Base-by-base conservation (phyloP, 1,284 basidiomycete species). In the Ceratobasidium theobromae region DNA sequence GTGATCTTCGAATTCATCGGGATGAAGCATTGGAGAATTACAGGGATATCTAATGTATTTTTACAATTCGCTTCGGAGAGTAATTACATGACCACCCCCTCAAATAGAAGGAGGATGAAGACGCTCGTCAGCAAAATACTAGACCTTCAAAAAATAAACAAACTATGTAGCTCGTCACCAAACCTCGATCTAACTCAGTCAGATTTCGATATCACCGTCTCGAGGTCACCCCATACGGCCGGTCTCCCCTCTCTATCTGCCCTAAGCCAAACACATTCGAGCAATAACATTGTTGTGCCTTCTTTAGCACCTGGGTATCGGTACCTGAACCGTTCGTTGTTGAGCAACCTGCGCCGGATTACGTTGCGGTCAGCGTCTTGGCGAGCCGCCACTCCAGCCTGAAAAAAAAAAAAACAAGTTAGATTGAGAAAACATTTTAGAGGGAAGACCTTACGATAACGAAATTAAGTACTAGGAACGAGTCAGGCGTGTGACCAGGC, bases 401-500 rank as follows among this genome's bases (percentile, higher is more conserved):
- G 38, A 21, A 23, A 3, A 11, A 14, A 4, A 52, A 8, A n/a
- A 4, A 28, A n/a, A 16, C 25, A 11, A n/a, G 43, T 8, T 9
- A 21, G 9, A 6, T 21, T 11, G 43, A 8, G 12, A 11, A 9
- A 45, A n/a, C 8, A 8, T 38, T 16, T 16, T 8, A 43, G 11
- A 14, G 23, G 30, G 4, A 5, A 12, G 25, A 9, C 11, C 60
- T 53, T 40, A 65, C 60, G n/a, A 46, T 28, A 11, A 65, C 28
- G 38, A 52, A 53, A 9, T 43, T 48, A n/a, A 53, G 12, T 9
- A 53, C 41, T 21, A 65, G 18, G 21, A 65, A 65, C 9, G 28
- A 5, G 28, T 45, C 60, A 11, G 60, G 60, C 4, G 60, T 65
- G 6, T 51, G 60, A n/a, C 60, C 60, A 35, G 60, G 51, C 21